Evolutionary conservation across 139 green algal genomes (phyloP), one percentile per base, ranked within the genome.

Genomic region (Chlorella vulgaris): DNA sequence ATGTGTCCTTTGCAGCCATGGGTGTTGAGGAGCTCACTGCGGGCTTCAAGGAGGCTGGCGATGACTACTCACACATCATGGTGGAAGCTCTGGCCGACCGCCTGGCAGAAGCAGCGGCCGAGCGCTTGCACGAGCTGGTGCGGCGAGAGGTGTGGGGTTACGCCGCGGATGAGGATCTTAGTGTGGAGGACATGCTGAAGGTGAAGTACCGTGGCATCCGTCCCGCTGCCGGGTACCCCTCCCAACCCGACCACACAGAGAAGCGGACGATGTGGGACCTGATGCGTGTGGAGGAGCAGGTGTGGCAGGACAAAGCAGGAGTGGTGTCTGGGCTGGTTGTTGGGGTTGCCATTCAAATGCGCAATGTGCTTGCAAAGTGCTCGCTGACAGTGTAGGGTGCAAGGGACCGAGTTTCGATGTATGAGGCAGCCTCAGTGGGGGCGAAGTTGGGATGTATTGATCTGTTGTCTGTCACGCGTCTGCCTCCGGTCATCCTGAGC

Each of bases 51-150:
- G 88, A 75, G 4, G 85, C 85, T 7, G 88, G 85, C 28, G 93
- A 97, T 78, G 94, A 98, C 84, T 97, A 96, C 88, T 92, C 69
- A 70, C 97, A 99, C 89, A 99, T 99, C 94, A 98, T 99, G 96
- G 95, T 93, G 0, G 96, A 99, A 86, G 96, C 96, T 7, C 83
- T 99, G 65, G 96, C 96, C 2, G 96, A 99, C 82, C 91, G 96
- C 47, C 90, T 99, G 83, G 96, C 96, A 7, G 96, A 99, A 89
- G 96, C 96, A 3, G 94, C 98, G 83, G 96, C 96, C 1, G 96
- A 99, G 90, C 93, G 96, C 85, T 85, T 99, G 77, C 96, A 99
- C 81, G 87, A 96, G 90, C 67, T 94, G 78, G 89, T 97, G 60
- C 87, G 96, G 15, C 94, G 93, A 35, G 91, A 99, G 50, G 83